These are phyloP conservation scores for Podospora pseudopauciseta DNA, from an alignment of 495 filamentous ascomycete genomes.

Conservation along the genomic window DNA sequence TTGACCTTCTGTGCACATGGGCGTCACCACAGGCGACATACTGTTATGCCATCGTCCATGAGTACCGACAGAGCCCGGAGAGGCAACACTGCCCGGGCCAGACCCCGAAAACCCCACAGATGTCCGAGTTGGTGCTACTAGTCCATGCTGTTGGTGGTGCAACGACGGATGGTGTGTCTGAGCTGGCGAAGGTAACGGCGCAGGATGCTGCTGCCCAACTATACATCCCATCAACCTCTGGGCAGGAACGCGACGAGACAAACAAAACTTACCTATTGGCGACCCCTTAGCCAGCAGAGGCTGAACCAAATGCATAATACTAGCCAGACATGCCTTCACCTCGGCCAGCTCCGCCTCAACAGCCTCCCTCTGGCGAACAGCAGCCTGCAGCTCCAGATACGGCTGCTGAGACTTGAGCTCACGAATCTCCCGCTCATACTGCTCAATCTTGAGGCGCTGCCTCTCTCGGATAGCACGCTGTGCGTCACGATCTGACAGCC, in stretches of 20 bases:
- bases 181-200: conserved; percentile 14
- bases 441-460: conserved; percentile 70
- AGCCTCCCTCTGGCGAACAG: conserved; percentile 63
- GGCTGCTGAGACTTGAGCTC: conserved; percentile 64
- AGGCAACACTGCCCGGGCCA: conserved; percentile 37
- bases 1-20: conserved; percentile 12
- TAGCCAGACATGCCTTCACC: conserved; percentile 58
- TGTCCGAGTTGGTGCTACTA: conserved; percentile 20
- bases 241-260: no score
- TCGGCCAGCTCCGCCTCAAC: conserved; percentile 68
- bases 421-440: conserved; percentile 45
- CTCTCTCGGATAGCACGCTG: conserved; percentile 78
- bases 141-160: conserved; percentile 2
- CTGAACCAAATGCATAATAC: conserved; percentile 61
- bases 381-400: conserved; percentile 71
- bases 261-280: conserved; percentile 11
- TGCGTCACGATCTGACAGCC: conserved; percentile 62
- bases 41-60: conserved; percentile 29
- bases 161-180: conserved; percentile 7
- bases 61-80: conserved; percentile 31
- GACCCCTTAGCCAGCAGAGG: conserved; percentile 43
- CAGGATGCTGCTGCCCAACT: conserved; percentile 5
- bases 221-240: background rate
- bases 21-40: conserved; percentile 20
- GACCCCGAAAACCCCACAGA: conserved; percentile 28